Percentiles rank a stretch among this genome's conserved stretches.
These are phyloP conservation scores for Leonotis leonurus DNA, from an alignment of 257 asterid genomes.

Conservation along the genomic window DNA sequence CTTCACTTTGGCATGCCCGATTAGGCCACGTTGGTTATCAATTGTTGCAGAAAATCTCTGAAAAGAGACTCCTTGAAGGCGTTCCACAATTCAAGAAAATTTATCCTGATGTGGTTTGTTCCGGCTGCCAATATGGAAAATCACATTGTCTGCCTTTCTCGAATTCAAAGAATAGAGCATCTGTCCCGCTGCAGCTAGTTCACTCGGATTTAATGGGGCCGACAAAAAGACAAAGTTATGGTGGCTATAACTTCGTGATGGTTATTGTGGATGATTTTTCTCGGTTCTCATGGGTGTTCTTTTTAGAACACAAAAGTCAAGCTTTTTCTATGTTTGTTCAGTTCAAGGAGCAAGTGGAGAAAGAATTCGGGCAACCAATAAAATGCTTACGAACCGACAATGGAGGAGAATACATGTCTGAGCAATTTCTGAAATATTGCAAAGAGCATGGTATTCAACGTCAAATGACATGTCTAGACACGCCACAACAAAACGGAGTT, in stretches of 20 bases:
- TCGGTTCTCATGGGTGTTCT: conserved; percentile 11
- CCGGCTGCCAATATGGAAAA: not conserved
- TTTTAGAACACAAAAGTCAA: conserved; percentile 15
- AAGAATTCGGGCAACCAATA: not conserved
- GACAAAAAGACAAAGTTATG: conserved; percentile 11
- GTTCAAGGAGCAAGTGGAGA: conserved; percentile 4
- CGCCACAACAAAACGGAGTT: not conserved
- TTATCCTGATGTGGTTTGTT: not conserved
- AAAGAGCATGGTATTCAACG: conserved; percentile 5
- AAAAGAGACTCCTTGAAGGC: conserved; percentile 14
- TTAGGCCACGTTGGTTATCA: conserved; percentile 23
- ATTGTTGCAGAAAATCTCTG: conserved; percentile 16
- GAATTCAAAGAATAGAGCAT: conserved; percentile 10
- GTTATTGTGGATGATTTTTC: conserved; percentile 27
- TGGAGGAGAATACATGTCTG: conserved; percentile 1
- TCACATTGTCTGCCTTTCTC: not conserved
- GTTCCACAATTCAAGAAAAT: conserved; percentile 4
- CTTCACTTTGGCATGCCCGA: conserved; percentile 25
- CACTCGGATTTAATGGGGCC: conserved; percentile 17
- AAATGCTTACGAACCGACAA: conserved; percentile 3
- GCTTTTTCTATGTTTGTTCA: not conserved
- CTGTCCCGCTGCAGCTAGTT: not conserved
- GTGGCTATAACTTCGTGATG: conserved; percentile 8
- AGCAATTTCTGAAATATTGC: not conserved
- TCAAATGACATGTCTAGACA: not conserved